phyloP scores from a whole-genome alignment of 208 protist species.

The Trichomonas gallinae region DNA sequence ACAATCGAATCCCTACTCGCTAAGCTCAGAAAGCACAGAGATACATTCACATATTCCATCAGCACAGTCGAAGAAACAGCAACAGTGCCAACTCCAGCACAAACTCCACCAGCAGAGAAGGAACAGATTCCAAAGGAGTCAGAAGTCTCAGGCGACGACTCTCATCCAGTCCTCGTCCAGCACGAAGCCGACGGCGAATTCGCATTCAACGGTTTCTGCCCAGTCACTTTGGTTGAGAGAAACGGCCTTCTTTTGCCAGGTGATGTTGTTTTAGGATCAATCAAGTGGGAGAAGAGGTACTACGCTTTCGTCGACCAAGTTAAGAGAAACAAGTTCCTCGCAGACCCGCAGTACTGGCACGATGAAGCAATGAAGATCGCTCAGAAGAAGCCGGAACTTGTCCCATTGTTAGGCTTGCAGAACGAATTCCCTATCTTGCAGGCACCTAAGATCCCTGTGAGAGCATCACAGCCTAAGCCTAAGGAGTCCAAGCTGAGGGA shows the following conservation, averaged over 20 bases:
- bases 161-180: not conserved
- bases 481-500: not conserved
- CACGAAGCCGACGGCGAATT: not conserved
- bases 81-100: not conserved
- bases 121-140: not conserved
- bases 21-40: not conserved
- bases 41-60: not conserved
- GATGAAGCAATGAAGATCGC: not conserved
- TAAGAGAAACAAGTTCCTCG: not conserved
- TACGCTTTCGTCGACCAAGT: conserved; percentile 29
- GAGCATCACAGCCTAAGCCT: not conserved
- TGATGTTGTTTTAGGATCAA: conserved; percentile 26
- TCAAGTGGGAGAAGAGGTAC: conserved; percentile 27
- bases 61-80: not conserved
- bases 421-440: conserved; percentile 17
- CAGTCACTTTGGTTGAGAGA: conserved; percentile 32
- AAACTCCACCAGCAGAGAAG: not conserved
- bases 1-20: not conserved
- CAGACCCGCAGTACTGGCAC: not conserved
- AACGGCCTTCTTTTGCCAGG: conserved; percentile 34
- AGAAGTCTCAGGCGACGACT: not conserved
- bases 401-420: conserved; percentile 24
- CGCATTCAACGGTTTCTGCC: conserved; percentile 37
- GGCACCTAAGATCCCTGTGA: not conserved
- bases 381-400: conserved; percentile 7